These are phyloP conservation scores for Penicillium sp. DNA, from an alignment of 2,329 filamentous ascomycete genomes.

Conservation along the genomic window DNA sequence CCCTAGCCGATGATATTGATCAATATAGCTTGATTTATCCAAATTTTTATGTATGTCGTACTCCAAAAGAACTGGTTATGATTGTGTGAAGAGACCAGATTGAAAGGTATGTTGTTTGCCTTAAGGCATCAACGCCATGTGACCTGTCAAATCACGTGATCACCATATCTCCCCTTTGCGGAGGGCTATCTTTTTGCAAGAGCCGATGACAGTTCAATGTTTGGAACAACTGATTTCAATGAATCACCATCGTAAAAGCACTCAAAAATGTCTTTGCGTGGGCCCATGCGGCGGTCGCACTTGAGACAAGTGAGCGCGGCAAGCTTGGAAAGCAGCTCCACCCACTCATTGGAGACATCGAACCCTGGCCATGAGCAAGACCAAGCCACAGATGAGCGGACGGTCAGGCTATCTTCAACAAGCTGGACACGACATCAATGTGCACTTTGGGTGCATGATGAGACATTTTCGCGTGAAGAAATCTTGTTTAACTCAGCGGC, in stretches of 20 bases:
- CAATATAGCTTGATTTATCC: background rate
- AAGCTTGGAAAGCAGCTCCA: slow-evolving; percentile 38
- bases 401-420: slow-evolving; percentile 25
- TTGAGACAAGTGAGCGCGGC: slow-evolving; percentile 43
- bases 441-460: slow-evolving; percentile 63
- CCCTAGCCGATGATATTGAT: background rate
- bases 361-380: slow-evolving; percentile 30
- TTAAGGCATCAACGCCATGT: background rate
- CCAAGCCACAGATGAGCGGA: slow-evolving; percentile 29
- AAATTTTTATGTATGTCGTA: too few relatives aligned
- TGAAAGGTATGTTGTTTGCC: background rate
- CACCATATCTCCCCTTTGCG: slow-evolving; percentile 3
- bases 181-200: slow-evolving; percentile 1
- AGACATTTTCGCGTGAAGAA: slow-evolving; percentile 73
- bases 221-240: slow-evolving; percentile 6
- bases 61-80: background rate
- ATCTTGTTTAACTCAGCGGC: slow-evolving; percentile 74
- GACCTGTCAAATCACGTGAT: background rate
- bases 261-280: slow-evolving; percentile 40
- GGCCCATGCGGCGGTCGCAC: slow-evolving; percentile 42
- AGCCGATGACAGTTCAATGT: background rate
- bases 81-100: background rate
- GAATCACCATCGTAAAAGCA: slow-evolving; percentile 22
- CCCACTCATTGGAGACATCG: slow-evolving; percentile 31
- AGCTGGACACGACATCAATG: slow-evolving; percentile 40